Conservation (phyloP, 148 eudicot genomes). For the Suaeda aralocaspica region DNA sequence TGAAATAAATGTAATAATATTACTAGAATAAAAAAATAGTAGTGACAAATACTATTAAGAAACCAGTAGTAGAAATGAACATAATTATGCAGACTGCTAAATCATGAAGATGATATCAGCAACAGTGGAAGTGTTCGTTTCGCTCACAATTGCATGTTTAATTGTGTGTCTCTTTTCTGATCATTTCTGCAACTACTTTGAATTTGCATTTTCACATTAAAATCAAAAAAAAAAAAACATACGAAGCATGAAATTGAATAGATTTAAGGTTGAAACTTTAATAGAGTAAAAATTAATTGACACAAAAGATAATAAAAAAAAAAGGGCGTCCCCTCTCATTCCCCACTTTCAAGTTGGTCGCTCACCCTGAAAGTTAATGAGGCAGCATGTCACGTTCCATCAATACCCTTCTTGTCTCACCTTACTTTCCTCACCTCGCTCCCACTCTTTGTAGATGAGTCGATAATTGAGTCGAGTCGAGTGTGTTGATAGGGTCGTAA, state of each 20-base stretch:
- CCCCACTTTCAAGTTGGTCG: no score
- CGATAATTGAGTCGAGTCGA: no score
- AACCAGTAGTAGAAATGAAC: slow-evolving; percentile 10
- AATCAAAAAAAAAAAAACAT: not conserved
- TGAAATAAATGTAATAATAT: no score
- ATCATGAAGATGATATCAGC: not conserved
- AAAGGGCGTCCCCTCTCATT: no score
- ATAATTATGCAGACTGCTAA: no score
- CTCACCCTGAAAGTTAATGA: slow-evolving; percentile 12
- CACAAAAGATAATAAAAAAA: no score
- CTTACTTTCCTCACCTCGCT: slow-evolving; percentile 6
- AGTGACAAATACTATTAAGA: not conserved
- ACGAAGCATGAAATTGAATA: slow-evolving; percentile 1
- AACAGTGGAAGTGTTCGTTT: slow-evolving; percentile 21
- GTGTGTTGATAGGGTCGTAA: no score
- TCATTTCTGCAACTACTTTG: no score
- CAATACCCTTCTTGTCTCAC: slow-evolving; percentile 17
- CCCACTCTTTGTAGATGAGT: not conserved
- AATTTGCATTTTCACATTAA: no score
- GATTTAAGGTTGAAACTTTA: no score
- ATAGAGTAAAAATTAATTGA: no score
- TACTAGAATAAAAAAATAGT: not conserved
- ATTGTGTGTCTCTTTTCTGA: not conserved
- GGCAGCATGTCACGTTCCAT: slow-evolving; percentile 27
- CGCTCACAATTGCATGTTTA: not conserved